Evolutionary conservation across 148 eudicot genomes (phyloP).

Genomic region (Rhododendron vialii): DNA sequence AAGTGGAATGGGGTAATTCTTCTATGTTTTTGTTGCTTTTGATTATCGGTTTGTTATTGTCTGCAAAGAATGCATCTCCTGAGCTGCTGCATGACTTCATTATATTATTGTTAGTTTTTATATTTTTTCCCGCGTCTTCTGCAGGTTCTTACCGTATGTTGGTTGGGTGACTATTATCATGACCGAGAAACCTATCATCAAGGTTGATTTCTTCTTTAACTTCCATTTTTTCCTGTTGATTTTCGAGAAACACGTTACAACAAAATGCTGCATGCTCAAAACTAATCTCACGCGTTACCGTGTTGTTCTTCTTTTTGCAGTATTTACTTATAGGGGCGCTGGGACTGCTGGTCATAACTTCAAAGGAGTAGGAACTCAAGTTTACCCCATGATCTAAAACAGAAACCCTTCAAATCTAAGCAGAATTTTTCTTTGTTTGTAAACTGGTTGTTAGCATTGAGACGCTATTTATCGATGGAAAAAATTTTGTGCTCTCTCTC

Average conservation of each 20-base stretch:
- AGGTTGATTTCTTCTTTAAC: conserved; percentile 26
- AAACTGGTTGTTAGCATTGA: not conserved
- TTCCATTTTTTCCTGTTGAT: not conserved
- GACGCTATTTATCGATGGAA: not conserved
- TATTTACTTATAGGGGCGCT: conserved; percentile 44
- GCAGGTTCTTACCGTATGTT: conserved; percentile 27
- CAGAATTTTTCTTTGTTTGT: not conserved
- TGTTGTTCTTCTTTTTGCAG: conserved; percentile 25
- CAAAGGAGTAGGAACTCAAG: conserved; percentile 29
- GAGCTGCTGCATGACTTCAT: not conserved
- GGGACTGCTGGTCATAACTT: conserved; percentile 44
- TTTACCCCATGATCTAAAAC: not conserved
- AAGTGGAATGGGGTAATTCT: not conserved
- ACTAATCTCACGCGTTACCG: not conserved
- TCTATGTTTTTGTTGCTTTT: not conserved
- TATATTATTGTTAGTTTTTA: not conserved
- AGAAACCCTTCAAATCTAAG: not conserved
- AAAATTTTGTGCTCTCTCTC: not conserved
- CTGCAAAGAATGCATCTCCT: not conserved
- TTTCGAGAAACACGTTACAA: not conserved
- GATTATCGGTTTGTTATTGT: not conserved
- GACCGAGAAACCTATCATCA: conserved; percentile 31
- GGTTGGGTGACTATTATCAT: conserved; percentile 29
- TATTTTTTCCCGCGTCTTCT: not conserved
- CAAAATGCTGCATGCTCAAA: not conserved